These are phyloP conservation scores for Aspergillus conjunctus DNA, from an alignment of 495 filamentous ascomycete genomes.

Conservation along the genomic window DNA sequence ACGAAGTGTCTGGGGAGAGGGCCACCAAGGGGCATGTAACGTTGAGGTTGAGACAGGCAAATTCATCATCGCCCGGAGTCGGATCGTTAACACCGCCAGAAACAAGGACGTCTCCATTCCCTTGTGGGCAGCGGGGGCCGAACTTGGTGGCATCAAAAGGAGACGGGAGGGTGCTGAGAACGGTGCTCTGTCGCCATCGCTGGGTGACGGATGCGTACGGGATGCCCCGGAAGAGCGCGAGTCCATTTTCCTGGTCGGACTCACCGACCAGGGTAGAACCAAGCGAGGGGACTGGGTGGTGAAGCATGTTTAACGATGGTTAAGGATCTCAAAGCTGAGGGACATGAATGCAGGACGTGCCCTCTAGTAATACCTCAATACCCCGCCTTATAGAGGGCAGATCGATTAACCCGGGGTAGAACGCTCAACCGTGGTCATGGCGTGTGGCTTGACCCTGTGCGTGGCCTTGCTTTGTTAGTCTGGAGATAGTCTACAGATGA, in stretches of 20 bases:
- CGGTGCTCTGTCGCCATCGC: background rate
- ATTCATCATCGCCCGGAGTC: constrained; percentile 2
- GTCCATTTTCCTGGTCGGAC: background rate
- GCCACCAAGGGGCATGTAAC: background rate
- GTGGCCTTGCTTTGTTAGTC: background rate
- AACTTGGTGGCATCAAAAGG: background rate
- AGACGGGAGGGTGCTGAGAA: background rate
- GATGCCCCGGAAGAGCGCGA: background rate
- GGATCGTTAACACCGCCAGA: background rate
- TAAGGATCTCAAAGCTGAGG: background rate
- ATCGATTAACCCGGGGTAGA: background rate
- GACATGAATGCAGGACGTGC: background rate
- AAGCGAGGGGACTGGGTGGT: background rate
- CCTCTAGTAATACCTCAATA: background rate
- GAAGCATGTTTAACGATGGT: background rate
- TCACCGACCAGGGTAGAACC: background rate
- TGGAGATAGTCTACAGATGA: too few relatives aligned
- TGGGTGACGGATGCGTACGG: background rate
- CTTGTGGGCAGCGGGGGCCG: background rate
- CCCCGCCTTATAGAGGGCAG: background rate
- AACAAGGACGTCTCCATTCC: background rate
- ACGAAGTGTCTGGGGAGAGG: background rate
- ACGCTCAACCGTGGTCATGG: background rate
- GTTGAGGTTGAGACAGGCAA: constrained; percentile 5
- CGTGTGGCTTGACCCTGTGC: background rate